A percentile compares a stretch with the other conserved stretches of the same genome.
Evolutionary conservation across 2,329 filamentous ascomycete species (phyloP).

Genomic region (Gaeumannomyces tritici): DNA sequence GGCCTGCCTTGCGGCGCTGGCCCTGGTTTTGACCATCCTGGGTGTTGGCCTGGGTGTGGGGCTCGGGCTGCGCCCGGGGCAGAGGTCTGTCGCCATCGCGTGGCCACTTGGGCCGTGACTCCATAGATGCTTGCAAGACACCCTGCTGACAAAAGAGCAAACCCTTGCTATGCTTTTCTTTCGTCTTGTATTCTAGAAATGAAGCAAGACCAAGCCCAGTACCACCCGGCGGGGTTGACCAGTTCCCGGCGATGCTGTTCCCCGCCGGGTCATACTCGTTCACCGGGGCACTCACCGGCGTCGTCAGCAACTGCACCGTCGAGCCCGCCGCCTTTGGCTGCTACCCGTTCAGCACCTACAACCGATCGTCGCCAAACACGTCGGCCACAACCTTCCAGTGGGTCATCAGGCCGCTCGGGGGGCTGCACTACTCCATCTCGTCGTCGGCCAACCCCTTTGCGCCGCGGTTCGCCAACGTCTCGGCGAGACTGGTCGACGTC

Average conservation of each 20-base stretch:
- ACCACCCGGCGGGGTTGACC: background rate
- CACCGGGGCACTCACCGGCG: conserved; percentile 44
- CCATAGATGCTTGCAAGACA: conserved; percentile 12
- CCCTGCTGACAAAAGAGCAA: background rate
- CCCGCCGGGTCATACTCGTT: conserved; percentile 55
- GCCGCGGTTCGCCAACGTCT: conserved; percentile 42
- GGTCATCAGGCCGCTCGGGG: conserved; percentile 34
- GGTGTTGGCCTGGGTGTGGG: conserved; percentile 28
- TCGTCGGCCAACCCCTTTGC: conserved; percentile 43
- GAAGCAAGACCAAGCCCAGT: background rate
- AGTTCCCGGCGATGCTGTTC: conserved; percentile 25
- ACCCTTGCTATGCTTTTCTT: background rate
- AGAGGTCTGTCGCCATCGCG: conserved; percentile 2
- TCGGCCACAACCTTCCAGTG: conserved; percentile 48
- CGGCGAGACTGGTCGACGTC: conserved; percentile 37
- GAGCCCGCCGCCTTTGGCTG: conserved; percentile 52
- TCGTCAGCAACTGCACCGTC: conserved; percentile 46
- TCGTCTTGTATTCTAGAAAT: conserved; percentile 1
- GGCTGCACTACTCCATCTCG: conserved; percentile 5
- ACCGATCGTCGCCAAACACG: conserved; percentile 23
- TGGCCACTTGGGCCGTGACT: conserved; percentile 7
- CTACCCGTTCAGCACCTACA: conserved; percentile 45
- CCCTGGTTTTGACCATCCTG: conserved; percentile 19
- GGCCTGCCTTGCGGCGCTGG: conserved; percentile 13
- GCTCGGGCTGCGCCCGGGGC: conserved; percentile 21